These are phyloP conservation scores for Aspergillus egyptiacus DNA, from an alignment of 495 filamentous ascomycete genomes.

Conservation along the genomic window DNA sequence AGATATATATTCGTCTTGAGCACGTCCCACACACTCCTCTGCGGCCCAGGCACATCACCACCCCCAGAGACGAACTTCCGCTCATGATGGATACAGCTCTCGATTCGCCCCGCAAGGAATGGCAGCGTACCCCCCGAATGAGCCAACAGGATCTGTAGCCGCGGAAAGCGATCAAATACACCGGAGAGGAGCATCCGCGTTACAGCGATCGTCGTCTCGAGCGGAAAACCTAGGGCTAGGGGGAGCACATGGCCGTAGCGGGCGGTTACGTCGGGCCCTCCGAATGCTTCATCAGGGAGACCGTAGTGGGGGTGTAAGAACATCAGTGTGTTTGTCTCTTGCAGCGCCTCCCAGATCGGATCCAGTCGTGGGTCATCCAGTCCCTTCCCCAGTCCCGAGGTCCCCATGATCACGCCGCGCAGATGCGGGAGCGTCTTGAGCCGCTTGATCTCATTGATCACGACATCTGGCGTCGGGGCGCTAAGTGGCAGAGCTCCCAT, in stretches of 20 bases:
- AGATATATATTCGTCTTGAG: constrained; percentile 81
- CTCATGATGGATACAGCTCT: constrained; percentile 84
- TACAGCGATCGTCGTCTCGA: constrained; percentile 91
- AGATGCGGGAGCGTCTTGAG: constrained; percentile 58
- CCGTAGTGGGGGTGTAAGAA: constrained; percentile 97
- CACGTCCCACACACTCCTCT: constrained; percentile 65
- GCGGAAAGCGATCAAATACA: constrained; percentile 72
- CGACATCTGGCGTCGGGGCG: constrained; percentile 52
- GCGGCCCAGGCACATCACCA: constrained; percentile 44
- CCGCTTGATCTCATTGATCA: constrained; percentile 55
- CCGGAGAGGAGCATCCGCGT: constrained; percentile 79
- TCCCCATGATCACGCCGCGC: constrained; percentile 82
- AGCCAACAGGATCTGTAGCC: constrained; percentile 70
- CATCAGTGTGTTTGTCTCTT: constrained; percentile 55
- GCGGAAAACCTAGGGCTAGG: constrained; percentile 79
- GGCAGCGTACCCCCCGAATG: constrained; percentile 87
- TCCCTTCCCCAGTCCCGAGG: constrained; percentile 71
- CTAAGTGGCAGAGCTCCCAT: constrained; percentile 80
- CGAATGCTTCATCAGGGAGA: constrained; percentile 72
- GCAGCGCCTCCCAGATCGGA: constrained; percentile 62
- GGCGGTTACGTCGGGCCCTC: constrained; percentile 42
- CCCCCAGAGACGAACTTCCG: constrained; percentile 54
- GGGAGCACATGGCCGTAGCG: constrained; percentile 87
- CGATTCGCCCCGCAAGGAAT: constrained; percentile 81
- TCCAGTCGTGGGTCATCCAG: constrained; percentile 73